phyloP scores from a whole-genome alignment of 179 eudicot species.

The Corrigiola litoralis region DNA sequence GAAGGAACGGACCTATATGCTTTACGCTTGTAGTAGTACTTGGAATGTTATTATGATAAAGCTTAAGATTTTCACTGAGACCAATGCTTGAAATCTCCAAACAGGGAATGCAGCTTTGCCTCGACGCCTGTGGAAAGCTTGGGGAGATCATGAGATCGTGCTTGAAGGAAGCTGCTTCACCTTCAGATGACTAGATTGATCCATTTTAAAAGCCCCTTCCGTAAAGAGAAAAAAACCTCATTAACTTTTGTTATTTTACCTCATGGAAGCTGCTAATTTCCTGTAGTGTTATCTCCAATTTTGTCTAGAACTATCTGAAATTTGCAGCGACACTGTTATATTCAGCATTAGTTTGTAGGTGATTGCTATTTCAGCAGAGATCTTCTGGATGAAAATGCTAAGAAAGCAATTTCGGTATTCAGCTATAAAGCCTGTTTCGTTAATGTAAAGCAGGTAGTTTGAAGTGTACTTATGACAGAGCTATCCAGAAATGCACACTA shows the following conservation, averaged over 20 bases:
- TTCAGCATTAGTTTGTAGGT: no score
- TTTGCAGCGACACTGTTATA: not conserved
- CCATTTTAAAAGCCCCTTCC: not conserved
- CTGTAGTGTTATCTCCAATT: not conserved
- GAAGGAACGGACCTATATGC: not conserved
- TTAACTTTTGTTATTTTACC: not conserved
- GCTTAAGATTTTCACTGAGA: not conserved
- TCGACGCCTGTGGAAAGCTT: constrained; percentile 80
- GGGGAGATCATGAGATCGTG: constrained; percentile 77
- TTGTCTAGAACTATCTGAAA: not conserved
- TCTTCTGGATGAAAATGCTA: no score
- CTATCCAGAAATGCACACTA: no score
- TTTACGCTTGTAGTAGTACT: not conserved
- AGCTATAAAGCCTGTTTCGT: no score
- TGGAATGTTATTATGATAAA: not conserved
- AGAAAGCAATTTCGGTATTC: no score
- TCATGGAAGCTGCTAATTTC: not conserved
- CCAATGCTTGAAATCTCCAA: not conserved
- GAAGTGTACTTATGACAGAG: no score
- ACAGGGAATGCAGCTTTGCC: constrained; percentile 87
- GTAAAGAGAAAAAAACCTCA: no score
- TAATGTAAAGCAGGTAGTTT: no score
- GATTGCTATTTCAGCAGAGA: not conserved
- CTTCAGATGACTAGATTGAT: constrained; percentile 36
- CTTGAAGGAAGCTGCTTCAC: constrained; percentile 66